These are phyloP conservation scores for Leptodontidium sp. DNA, from an alignment of 2,329 filamentous ascomycete genomes.

Conservation along the genomic window DNA sequence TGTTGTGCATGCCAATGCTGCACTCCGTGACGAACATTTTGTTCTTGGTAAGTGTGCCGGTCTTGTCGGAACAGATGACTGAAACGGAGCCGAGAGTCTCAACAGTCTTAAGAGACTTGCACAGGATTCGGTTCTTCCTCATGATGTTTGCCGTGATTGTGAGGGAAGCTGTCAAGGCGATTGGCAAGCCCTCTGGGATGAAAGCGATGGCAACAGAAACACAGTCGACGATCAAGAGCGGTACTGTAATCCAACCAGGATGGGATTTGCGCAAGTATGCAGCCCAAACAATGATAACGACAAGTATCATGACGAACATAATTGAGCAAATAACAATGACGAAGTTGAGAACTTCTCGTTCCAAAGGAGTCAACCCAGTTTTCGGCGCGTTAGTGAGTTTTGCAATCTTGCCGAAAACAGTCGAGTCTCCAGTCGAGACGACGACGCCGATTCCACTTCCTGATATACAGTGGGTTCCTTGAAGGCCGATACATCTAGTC, in stretches of 20 bases:
- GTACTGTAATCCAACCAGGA: constrained; percentile 75
- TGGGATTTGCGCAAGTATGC: constrained; percentile 73
- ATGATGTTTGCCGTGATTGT: constrained; percentile 82
- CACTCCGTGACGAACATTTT: constrained; percentile 78
- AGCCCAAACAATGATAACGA: constrained; percentile 72
- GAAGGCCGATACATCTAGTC: constrained; percentile 77
- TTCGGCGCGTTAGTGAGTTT: constrained; percentile 75
- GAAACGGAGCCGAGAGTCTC: constrained; percentile 78
- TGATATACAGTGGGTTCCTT: constrained; percentile 80
- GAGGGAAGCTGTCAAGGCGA: constrained; percentile 73
- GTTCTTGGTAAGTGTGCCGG: constrained; percentile 75
- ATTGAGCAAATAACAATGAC: constrained; percentile 73
- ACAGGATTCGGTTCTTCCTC: constrained; percentile 78
- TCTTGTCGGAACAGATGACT: constrained; percentile 81
- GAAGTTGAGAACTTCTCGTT: constrained; percentile 77
- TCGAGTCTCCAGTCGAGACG: constrained; percentile 75
- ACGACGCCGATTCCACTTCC: constrained; percentile 73
- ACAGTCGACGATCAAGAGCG: constrained; percentile 75
- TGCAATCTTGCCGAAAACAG: constrained; percentile 80
- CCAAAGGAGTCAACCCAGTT: constrained; percentile 71
- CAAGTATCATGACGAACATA: constrained; percentile 70
- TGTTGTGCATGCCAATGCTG: constrained; percentile 60
- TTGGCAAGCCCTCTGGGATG: constrained; percentile 77
- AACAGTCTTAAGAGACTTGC: constrained; percentile 81
- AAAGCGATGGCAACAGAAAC: constrained; percentile 79